Base-by-base conservation (phyloP, 2,329 filamentous ascomycete genomes). In the Sclerotinia spermophila region DNA sequence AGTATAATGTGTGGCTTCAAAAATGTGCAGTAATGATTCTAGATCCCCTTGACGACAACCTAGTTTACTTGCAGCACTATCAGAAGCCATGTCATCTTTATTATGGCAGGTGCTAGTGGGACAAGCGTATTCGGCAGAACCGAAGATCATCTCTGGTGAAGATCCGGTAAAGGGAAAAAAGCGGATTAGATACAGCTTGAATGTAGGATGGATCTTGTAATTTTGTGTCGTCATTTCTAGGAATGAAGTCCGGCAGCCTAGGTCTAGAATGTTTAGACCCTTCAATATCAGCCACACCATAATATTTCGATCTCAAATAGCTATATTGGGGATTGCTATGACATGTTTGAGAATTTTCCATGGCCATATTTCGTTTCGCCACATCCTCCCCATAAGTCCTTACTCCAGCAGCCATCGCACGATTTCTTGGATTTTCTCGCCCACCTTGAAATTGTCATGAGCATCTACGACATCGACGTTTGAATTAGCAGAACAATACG, bases 301-400 rank as follows among this genome's bases (percentile, higher is more conserved):
- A 56, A 64, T 74, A 74, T 5, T 73, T 61, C 7, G 69, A 61
- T 44, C 68, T 75, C 24, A 72, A 67, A 68, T 75, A 76, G 64
- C 72, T 73, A 65, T 73, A 73, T 45, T 75, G 67, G 2, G 72
- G 71, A 0, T 70, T 71, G 55, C 69, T 73, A 27, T 74, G 67
- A 72, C 73, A 73, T 27, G 73, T 30, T 30, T 19, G n/a, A 44
- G 61, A 51, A 11, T 48, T 45, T 13, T n/a, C 30, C 30, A 30
- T 38, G 3, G 65, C 70, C 44, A 78, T 73, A 72, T 90, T 90
- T 45, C 89, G 82, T 73, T 89, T 87, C 2, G 87, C 88, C 2
- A 90, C 87, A 76, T 90, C 88, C 76, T 91, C 89, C n/a, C 85
- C 88, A 74, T 87, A 89, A 65, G 86, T 84, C 58, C 83, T 82